Conservation (phyloP, 2,329 filamentous ascomycete species). For the Macrophomina tecta region DNA sequence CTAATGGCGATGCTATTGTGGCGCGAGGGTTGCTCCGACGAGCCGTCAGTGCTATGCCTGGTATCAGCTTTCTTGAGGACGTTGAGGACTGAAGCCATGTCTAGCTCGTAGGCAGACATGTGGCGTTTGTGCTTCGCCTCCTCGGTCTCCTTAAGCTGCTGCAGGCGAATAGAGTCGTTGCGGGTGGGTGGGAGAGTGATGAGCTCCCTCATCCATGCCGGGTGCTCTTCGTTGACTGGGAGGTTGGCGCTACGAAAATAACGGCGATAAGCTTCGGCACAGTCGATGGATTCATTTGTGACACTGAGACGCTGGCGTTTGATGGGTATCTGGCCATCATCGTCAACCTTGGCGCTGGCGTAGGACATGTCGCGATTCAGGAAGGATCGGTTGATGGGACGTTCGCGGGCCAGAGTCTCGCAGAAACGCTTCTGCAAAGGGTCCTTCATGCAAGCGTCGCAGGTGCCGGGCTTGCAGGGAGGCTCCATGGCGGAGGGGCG, state of each 20-base stretch:
- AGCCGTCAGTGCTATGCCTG: conserved; percentile 22
- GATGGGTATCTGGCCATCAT: conserved; percentile 18
- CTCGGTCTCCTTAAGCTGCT: conserved; percentile 12
- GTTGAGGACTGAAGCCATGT: conserved; percentile 28
- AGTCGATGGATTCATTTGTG: conserved; percentile 20
- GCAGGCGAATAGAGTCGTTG: conserved; percentile 23
- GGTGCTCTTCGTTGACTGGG: conserved; percentile 27
- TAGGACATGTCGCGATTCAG: conserved; percentile 17
- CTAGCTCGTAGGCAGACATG: conserved; percentile 28
- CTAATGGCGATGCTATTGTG: conserved; percentile 24
- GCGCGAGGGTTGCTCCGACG: conserved; percentile 24
- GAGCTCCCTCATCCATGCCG: conserved; percentile 27
- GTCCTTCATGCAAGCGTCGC: conserved; percentile 43
- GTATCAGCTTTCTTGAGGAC: conserved; percentile 27
- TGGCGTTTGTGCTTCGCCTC: conserved; percentile 23
- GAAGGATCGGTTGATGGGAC: conserved; percentile 21
- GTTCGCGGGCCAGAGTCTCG: conserved; percentile 28
- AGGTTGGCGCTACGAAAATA: conserved; percentile 27
- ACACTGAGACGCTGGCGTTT: conserved; percentile 23
- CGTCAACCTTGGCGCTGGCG: conserved; percentile 23
- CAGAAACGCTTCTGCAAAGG: conserved; percentile 37
- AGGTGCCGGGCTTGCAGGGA: conserved; percentile 39
- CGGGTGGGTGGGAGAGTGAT: conserved; percentile 26
- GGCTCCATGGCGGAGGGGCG: conserved; percentile 27
- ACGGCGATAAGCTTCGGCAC: conserved; percentile 26